A percentile compares a stretch with the other conserved stretches of the same genome.
phyloP scores from a whole-genome alignment of 345 rosid species.

The Murraya koenigii region DNA sequence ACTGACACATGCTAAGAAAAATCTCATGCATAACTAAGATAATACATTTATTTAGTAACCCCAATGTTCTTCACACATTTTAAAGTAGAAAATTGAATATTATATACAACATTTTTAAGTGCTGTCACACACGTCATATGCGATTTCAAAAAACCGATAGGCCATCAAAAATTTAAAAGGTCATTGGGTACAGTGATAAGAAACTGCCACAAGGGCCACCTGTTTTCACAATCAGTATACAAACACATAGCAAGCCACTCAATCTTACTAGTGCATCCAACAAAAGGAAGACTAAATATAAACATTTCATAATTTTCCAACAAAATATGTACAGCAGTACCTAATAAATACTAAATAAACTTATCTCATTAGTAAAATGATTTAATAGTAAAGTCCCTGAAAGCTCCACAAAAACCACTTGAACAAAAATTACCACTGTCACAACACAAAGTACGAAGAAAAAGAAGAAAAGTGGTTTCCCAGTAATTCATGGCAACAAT shows the following conservation, averaged over 20 bases:
- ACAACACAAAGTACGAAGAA: background rate
- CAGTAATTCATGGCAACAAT: background rate
- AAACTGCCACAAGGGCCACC: background rate
- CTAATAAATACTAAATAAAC: background rate
- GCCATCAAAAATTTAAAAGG: background rate
- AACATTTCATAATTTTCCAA: background rate
- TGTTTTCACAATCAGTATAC: background rate
- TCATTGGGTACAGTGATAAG: background rate
- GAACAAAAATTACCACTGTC: background rate
- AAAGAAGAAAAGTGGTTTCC: background rate
- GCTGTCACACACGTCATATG: background rate
- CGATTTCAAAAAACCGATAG: background rate
- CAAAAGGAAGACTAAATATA: background rate
- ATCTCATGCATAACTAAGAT: background rate
- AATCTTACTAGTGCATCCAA: background rate
- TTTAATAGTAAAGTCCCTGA: background rate
- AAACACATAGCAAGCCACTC: background rate
- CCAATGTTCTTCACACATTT: background rate
- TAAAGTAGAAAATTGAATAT: background rate
- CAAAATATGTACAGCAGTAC: background rate
- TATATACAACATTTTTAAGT: background rate
- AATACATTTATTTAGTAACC: background rate
- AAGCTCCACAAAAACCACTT: background rate
- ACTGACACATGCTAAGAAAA: background rate
- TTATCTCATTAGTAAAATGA: background rate